phyloP scores from a whole-genome alignment of 228 moss, liverwort and hornwort genomes.

The Sphagnum fallax region DNA sequence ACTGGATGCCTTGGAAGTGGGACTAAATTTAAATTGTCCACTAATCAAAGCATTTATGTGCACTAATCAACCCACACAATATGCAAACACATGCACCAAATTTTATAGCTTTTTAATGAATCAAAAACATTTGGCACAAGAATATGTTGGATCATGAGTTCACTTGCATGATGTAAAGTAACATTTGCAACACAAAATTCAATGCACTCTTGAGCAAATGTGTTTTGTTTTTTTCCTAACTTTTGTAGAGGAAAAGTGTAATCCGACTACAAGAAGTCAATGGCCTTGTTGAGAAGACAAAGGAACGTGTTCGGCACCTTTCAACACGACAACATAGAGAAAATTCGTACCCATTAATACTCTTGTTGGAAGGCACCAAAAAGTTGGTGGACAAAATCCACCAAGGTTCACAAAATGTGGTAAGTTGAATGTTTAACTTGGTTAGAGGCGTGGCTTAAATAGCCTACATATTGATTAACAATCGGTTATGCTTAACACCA shows the following conservation, averaged over 20 bases:
- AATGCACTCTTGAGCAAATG: too few relatives aligned
- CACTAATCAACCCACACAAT: background rate
- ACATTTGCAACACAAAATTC: too few relatives aligned
- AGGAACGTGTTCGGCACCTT: conserved; percentile 15
- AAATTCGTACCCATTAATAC: conserved; percentile 23
- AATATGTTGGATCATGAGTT: too few relatives aligned
- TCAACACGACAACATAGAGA: conserved; percentile 22
- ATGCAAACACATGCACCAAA: background rate
- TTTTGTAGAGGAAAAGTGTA: conserved; percentile 21
- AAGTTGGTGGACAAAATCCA: conserved; percentile 40
- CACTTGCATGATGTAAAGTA: too few relatives aligned
- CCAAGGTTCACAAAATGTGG: conserved; percentile 23
- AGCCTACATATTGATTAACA: background rate
- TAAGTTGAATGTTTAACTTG: background rate
- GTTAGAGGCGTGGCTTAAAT: background rate
- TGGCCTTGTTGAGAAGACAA: conserved; percentile 16
- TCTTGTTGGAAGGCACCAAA: conserved; percentile 38
- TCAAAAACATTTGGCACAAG: background rate
- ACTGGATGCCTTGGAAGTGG: too few relatives aligned
- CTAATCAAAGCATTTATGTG: too few relatives aligned
- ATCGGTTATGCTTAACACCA: background rate
- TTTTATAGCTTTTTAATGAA: background rate
- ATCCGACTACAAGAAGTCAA: conserved; percentile 23
- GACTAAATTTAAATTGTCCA: too few relatives aligned
- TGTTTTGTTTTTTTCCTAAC: background rate